Conservation (phyloP, 331 rosid genomes). For the Phaseolus coccineus region DNA sequence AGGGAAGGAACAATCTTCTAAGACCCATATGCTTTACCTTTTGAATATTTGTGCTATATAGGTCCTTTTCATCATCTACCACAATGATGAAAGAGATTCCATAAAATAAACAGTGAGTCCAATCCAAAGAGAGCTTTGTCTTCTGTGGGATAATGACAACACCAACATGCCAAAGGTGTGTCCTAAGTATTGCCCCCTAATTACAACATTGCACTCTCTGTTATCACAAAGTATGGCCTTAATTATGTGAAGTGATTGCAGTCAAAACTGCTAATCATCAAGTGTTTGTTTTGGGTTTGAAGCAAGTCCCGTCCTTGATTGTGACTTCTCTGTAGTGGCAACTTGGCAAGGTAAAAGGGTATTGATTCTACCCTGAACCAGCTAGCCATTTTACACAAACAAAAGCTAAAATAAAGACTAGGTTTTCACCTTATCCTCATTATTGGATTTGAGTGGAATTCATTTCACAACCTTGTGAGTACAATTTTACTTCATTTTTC, state of each 20-base stretch:
- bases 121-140: constrained; percentile 50
- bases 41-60: constrained; percentile 52
- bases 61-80: constrained; percentile 55
- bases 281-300: constrained; percentile 38
- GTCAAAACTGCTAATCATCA: constrained; percentile 46
- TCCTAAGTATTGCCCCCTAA: constrained; percentile 37
- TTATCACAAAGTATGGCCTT: constrained; percentile 44
- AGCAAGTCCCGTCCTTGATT: constrained; percentile 38
- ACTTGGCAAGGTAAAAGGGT: neutral
- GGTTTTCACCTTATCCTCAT: constrained; percentile 7
- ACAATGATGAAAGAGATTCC: constrained; percentile 66
- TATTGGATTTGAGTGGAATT: neutral
- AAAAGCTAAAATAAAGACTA: neutral
- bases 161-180: constrained; percentile 47
- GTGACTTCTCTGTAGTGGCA: neutral
- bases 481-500: neutral
- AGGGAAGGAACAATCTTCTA: constrained; percentile 18
- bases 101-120: constrained; percentile 47
- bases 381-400: neutral
- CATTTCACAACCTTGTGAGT: constrained; percentile 13
- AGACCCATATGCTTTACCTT: constrained; percentile 53
- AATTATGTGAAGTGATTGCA: constrained; percentile 49
- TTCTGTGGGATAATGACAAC: constrained; percentile 56
- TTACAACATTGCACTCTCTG: constrained; percentile 44
- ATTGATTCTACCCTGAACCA: neutral